Evolutionary conservation across 139 green algal genomes (phyloP).

Genomic region (Tetratostichococcus sp.): DNA sequence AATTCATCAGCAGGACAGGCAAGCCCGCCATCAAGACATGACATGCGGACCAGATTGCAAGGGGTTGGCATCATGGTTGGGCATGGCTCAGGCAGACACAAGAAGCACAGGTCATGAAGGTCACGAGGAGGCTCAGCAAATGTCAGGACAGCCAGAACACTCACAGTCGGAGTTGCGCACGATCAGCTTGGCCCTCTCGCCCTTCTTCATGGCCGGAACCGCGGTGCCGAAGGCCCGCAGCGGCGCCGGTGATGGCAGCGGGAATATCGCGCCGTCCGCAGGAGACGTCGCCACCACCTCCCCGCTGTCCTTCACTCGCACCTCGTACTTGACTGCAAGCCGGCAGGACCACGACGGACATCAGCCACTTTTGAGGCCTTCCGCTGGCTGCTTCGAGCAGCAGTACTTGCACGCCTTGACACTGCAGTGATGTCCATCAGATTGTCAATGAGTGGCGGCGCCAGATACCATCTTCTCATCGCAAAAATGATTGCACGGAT

Average conservation of each 20-base stretch:
- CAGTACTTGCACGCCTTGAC: too few relatives aligned
- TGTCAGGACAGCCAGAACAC: too few relatives aligned
- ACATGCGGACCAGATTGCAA: too few relatives aligned
- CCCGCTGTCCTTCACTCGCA: slow-evolving; percentile 38
- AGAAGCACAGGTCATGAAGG: not conserved
- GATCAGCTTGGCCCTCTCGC: slow-evolving; percentile 54
- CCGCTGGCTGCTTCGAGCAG: not conserved
- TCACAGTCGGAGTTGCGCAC: slow-evolving; percentile 62
- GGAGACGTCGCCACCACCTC: slow-evolving; percentile 30
- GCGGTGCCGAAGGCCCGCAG: slow-evolving; percentile 39
- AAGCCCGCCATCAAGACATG: not conserved
- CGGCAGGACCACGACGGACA: not conserved
- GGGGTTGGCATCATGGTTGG: too few relatives aligned
- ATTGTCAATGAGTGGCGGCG: too few relatives aligned
- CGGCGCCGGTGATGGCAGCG: slow-evolving; percentile 19
- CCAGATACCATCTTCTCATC: too few relatives aligned
- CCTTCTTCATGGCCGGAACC: slow-evolving; percentile 76
- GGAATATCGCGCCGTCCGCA: slow-evolving; percentile 58
- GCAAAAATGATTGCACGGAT: too few relatives aligned
- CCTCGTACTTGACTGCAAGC: slow-evolving; percentile 58
- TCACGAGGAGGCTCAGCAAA: too few relatives aligned
- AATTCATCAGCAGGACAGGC: not conserved
- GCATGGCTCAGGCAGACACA: too few relatives aligned
- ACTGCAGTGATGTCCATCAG: too few relatives aligned
- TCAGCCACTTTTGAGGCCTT: too few relatives aligned